Conservation (phyloP, 495 filamentous ascomycete species). For the Penicillium cosmopolitanum region DNA sequence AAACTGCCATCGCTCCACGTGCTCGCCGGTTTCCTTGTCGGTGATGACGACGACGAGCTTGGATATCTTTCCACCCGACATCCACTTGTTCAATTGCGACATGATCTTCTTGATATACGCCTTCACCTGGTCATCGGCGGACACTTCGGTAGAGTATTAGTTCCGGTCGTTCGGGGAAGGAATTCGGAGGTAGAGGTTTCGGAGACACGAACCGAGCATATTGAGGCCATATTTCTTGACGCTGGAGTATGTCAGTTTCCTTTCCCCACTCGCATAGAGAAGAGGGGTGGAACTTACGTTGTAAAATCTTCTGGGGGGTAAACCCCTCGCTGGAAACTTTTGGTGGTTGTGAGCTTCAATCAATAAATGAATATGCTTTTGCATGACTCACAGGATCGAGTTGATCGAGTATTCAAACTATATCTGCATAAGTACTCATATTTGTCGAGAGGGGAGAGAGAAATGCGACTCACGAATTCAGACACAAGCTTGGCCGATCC, state of each 20-base stretch:
- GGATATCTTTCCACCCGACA: slow-evolving; percentile 91
- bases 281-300: slow-evolving; percentile 58
- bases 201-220: slow-evolving; percentile 72
- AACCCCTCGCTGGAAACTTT: slow-evolving; percentile 89
- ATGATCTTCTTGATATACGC: slow-evolving; percentile 99
- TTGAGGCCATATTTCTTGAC: slow-evolving; percentile 99
- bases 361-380: not conserved
- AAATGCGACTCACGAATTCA: slow-evolving; percentile 75
- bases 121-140: slow-evolving; percentile 95
- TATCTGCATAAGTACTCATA: slow-evolving; percentile 21
- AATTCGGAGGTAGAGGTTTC: not conserved
- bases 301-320: slow-evolving; percentile 98
- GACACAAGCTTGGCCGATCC: slow-evolving; percentile 86
- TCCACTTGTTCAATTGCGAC: slow-evolving; percentile 95
- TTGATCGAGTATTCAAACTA: slow-evolving; percentile 98
- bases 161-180: not conserved
- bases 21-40: slow-evolving; percentile 92
- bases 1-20: slow-evolving; percentile 97
- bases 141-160: slow-evolving; percentile 55
- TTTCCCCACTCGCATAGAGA: not conserved
- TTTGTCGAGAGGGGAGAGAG: slow-evolving; percentile 1
- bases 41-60: slow-evolving; percentile 97
- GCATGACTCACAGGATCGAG: slow-evolving; percentile 70
- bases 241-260: slow-evolving; percentile 37
- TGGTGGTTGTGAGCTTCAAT: slow-evolving; percentile 17